phyloP scores from a whole-genome alignment of 768 basidiomycete genomes.

The Russula foetens region DNA sequence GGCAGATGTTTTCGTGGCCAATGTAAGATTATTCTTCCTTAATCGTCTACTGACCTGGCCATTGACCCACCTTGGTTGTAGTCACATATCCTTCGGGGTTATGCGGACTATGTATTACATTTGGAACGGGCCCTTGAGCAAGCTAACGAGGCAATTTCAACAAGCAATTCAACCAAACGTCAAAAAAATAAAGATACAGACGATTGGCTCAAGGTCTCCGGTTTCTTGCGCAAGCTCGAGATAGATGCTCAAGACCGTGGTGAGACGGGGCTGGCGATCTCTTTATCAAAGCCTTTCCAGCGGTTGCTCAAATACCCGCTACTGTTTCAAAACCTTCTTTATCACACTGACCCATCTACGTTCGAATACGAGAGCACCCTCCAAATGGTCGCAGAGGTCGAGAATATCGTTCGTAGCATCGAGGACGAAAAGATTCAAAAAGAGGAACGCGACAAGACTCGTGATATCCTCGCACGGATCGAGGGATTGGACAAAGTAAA shows the following conservation, averaged over 20 bases:
- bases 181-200: constrained; percentile 75
- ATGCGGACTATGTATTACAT: constrained; percentile 91
- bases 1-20: constrained; percentile 93
- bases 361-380: constrained; percentile 96
- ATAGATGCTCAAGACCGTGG: constrained; percentile 74
- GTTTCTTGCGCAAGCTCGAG: constrained; percentile 69
- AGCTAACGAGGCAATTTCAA: constrained; percentile 70
- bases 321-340: constrained; percentile 94
- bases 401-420: constrained; percentile 91
- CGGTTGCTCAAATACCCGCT: constrained; percentile 94
- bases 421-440: constrained; percentile 98
- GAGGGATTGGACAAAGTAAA: constrained; percentile 93
- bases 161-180: constrained; percentile 55
- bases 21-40: constrained; percentile 48
- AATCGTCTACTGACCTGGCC: constrained; percentile 2
- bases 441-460: constrained; percentile 91
- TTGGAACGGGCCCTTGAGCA: constrained; percentile 85
- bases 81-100: constrained; percentile 92
- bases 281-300: constrained; percentile 95
- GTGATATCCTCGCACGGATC: constrained; percentile 92
- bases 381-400: constrained; percentile 95
- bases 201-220: constrained; percentile 73
- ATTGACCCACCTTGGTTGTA: constrained; percentile 28
- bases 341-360: constrained; percentile 94
- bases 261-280: constrained; percentile 92